phyloP scores from a whole-genome alignment of 2,329 filamentous ascomycete genomes.

The Fusarium austroafricanum region DNA sequence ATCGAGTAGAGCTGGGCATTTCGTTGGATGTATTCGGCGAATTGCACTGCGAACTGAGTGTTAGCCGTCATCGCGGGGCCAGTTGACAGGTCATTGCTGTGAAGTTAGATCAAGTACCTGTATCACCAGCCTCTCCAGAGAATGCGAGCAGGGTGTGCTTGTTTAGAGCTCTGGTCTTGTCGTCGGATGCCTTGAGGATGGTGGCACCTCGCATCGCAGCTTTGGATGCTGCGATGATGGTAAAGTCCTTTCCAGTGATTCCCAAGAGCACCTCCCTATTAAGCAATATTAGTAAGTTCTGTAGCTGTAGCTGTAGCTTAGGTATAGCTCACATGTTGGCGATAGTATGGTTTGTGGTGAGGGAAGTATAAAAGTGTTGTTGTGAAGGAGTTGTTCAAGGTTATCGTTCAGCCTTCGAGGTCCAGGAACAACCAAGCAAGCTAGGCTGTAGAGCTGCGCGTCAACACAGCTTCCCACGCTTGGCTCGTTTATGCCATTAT shows the following conservation, averaged over 20 bases:
- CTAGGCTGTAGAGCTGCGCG: constrained; percentile 56
- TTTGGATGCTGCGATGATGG: constrained; percentile 96
- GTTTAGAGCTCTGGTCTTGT: constrained; percentile 95
- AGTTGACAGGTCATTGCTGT: constrained; percentile 6
- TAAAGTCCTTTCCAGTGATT: constrained; percentile 99
- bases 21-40: constrained; percentile 98
- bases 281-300: constrained; percentile 24
- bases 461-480: constrained; percentile 47
- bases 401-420: constrained; percentile 41
- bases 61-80: constrained; percentile 40
- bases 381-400: constrained; percentile 35
- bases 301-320: constrained; percentile 24
- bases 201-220: constrained; percentile 98
- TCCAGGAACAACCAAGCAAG: constrained; percentile 44
- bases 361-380: constrained; percentile 29
- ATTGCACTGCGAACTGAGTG: constrained; percentile 78
- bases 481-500: constrained; percentile 46
- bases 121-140: constrained; percentile 96
- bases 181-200: constrained; percentile 92
- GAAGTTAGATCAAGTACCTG: constrained; percentile 65
- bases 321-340: constrained; percentile 42
- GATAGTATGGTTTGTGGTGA: constrained; percentile 30
- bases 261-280: constrained; percentile 95
- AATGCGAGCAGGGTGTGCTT: constrained; percentile 95
- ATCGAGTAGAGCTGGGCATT: constrained; percentile 98